Percentiles rank a stretch among this genome's conserved stretches.
These are phyloP conservation scores for Gracilaria gracilis DNA, from an alignment of 23 red algal genomes.

Conservation along the genomic window DNA sequence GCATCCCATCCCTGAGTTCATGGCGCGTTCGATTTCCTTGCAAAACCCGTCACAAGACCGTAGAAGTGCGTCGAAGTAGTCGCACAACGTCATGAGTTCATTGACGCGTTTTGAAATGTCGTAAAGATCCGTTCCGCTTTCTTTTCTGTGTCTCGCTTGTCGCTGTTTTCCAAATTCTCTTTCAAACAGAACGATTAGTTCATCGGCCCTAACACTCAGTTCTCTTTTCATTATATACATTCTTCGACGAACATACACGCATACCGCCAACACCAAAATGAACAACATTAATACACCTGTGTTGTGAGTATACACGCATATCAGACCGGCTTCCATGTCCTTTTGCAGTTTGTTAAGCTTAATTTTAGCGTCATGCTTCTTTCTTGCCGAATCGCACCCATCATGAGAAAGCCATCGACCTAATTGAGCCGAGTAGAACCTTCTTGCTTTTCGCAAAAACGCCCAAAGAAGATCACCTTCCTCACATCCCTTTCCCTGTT, in stretches of 20 bases:
- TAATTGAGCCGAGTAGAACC: background rate
- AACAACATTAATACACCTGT: background rate
- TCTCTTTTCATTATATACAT: background rate
- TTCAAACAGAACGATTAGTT: background rate
- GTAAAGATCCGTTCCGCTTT: background rate
- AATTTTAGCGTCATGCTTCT: background rate
- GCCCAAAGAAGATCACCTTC: background rate
- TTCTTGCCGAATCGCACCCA: background rate
- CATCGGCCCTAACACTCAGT: background rate
- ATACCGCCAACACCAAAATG: background rate
- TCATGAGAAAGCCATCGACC: background rate
- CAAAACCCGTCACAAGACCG: background rate
- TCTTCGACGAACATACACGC: background rate
- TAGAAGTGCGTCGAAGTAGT: background rate
- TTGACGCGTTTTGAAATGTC: conserved; percentile 3
- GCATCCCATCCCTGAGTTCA: background rate
- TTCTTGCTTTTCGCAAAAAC: background rate
- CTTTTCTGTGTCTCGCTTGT: background rate
- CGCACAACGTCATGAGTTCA: background rate
- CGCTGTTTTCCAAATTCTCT: background rate
- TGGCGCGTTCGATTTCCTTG: background rate
- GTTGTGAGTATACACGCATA: background rate
- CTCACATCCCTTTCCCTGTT: background rate
- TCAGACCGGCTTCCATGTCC: background rate
- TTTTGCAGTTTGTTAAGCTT: background rate